Conservation (phyloP, 495 filamentous ascomycete genomes). For the Xylaria sp. region DNA sequence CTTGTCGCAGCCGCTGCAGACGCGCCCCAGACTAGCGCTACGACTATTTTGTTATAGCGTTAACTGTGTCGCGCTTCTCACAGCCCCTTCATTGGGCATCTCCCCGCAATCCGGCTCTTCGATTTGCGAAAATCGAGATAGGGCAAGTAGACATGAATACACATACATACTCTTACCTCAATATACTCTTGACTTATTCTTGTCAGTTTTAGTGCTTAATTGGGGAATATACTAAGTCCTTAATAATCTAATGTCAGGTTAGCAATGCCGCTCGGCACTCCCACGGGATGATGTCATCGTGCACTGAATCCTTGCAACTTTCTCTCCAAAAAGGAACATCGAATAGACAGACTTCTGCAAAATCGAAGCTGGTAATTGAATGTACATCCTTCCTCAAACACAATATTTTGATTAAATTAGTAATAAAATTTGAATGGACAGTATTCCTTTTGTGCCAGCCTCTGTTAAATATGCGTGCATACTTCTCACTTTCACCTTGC, state of each 20-base stretch:
- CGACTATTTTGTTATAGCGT: slow-evolving; percentile 8
- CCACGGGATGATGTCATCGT: slow-evolving; percentile 3
- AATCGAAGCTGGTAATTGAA: too few species aligned
- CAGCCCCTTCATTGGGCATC: neutral
- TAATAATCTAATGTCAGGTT: neutral
- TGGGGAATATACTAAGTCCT: neutral
- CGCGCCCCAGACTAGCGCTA: slow-evolving; percentile 18
- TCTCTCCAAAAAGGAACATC: neutral
- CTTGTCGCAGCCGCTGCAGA: slow-evolving; percentile 11
- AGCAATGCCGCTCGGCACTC: neutral
- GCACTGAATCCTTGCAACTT: neutral
- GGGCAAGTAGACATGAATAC: neutral
- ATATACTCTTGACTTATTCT: neutral
- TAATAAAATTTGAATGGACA: neutral
- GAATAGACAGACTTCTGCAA: neutral
- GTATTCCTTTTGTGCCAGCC: neutral
- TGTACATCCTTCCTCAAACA: neutral
- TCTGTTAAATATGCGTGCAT: neutral
- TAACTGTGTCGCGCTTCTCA: neutral
- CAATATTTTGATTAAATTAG: neutral
- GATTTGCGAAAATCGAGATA: neutral
- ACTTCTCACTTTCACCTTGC: neutral
- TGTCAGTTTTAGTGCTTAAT: neutral
- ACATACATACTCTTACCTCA: too few species aligned
- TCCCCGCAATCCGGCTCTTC: neutral